Conservation (phyloP, 108 stramenopile species). For the Nitzschia sp. region DNA sequence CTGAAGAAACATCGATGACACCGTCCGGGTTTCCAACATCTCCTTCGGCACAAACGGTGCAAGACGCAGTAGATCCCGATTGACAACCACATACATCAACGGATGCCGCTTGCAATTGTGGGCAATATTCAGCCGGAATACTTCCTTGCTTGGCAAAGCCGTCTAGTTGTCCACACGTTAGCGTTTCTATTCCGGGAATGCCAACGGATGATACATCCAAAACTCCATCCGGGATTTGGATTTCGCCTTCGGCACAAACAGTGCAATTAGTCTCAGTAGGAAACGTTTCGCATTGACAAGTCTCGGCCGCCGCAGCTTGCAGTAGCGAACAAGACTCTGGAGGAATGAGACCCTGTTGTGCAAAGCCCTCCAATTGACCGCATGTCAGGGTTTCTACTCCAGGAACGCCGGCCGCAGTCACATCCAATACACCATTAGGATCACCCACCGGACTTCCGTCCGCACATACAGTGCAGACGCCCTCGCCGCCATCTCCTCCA, state of each 20-base stretch:
- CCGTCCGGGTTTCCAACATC: constrained; percentile 1
- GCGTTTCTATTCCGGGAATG: background rate
- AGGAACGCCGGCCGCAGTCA: background rate
- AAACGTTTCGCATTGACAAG: background rate
- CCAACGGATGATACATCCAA: background rate
- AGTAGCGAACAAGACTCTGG: background rate
- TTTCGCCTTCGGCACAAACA: background rate
- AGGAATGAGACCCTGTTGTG: background rate
- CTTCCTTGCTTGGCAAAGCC: background rate
- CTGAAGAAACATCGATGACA: background rate
- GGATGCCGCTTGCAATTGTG: background rate
- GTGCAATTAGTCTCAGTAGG: background rate
- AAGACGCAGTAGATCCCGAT: background rate
- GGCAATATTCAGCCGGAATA: background rate
- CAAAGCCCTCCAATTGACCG: background rate
- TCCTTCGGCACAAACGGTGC: constrained; percentile 1
- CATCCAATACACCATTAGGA: background rate
- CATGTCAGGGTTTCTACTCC: background rate
- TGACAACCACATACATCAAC: background rate
- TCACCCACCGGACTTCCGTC: background rate
- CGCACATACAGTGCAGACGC: background rate
- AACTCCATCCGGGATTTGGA: background rate
- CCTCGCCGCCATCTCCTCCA: background rate
- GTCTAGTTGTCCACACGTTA: background rate
- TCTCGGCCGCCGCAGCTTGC: background rate